Conservation (phyloP, 2,329 filamentous ascomycete genomes). For the Fusarium pseudograminearum region DNA sequence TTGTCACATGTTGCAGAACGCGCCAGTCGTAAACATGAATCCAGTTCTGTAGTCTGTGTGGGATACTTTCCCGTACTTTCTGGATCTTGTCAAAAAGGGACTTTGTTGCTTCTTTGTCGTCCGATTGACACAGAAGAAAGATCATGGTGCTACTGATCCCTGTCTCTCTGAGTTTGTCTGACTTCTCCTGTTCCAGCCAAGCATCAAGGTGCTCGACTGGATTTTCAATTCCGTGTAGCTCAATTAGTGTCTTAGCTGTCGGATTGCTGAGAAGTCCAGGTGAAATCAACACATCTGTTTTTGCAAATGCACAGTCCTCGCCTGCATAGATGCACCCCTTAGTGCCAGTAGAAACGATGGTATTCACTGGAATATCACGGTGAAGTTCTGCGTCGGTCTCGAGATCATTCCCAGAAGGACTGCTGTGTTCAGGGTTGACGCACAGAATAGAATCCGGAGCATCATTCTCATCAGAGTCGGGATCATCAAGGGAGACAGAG, state of each 20-base stretch:
- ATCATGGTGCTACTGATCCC: slow-evolving; percentile 21
- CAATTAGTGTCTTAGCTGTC: slow-evolving; percentile 55
- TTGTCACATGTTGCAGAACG: slow-evolving; percentile 56
- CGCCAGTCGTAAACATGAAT: slow-evolving; percentile 63
- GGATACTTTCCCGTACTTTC: slow-evolving; percentile 44
- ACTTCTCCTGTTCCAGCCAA: slow-evolving; percentile 50
- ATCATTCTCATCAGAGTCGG: neutral
- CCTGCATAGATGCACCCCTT: slow-evolving; percentile 51
- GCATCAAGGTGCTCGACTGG: slow-evolving; percentile 52
- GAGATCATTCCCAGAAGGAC: neutral
- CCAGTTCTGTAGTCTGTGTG: slow-evolving; percentile 48
- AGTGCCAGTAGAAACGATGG: neutral
- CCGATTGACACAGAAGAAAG: slow-evolving; percentile 60
- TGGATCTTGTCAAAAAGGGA: slow-evolving; percentile 53
- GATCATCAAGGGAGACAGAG: neutral
- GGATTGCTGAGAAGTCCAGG: slow-evolving; percentile 54
- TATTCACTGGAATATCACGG: neutral
- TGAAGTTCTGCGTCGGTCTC: neutral
- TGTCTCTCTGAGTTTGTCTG: neutral
- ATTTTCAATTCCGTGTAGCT: slow-evolving; percentile 56
- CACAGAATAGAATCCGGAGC: neutral
- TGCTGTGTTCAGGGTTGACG: neutral
- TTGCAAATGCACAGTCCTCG: slow-evolving; percentile 54
- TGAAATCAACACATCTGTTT: slow-evolving; percentile 56
- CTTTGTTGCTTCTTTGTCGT: slow-evolving; percentile 47